Evolutionary conservation across 768 basidiomycete genomes (phyloP).

Genomic region (Dendrothele bispora): DNA sequence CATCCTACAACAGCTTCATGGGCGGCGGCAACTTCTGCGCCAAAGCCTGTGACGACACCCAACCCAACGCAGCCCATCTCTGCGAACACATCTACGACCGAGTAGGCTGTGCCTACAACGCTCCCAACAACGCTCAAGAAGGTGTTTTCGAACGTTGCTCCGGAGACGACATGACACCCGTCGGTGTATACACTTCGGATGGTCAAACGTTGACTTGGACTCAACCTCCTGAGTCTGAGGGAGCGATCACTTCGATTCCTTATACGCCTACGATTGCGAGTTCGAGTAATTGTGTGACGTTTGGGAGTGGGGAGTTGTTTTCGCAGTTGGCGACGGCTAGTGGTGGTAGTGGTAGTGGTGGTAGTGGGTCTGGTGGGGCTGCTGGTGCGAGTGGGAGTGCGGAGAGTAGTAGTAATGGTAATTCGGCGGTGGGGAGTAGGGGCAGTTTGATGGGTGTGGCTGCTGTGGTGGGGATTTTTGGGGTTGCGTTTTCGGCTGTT

Average conservation of each 20-base stretch:
- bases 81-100: conserved; percentile 46
- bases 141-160: conserved; percentile 49
- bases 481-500: too few species aligned
- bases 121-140: conserved; percentile 43
- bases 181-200: conserved; percentile 44
- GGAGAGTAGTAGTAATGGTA: too few species aligned
- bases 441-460: too few species aligned
- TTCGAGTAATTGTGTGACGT: conserved; percentile 18
- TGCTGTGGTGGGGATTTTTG: too few species aligned
- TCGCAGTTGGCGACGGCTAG: conserved; percentile 12
- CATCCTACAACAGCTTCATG: conserved; percentile 53
- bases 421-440: too few species aligned
- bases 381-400: neutral
- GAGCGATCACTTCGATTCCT: conserved; percentile 18
- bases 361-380: conserved; percentile 1
- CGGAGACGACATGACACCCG: conserved; percentile 44
- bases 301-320: conserved; percentile 13
- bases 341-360: conserved; percentile 2
- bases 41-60: conserved; percentile 53
- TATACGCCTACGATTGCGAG: conserved; percentile 23
- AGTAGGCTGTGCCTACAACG: conserved; percentile 57
- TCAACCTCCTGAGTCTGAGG: conserved; percentile 23
- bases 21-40: conserved; percentile 48
- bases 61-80: conserved; percentile 34
- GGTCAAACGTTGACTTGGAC: conserved; percentile 16